These are phyloP conservation scores for Wickerhamiella hasegawae DNA, from an alignment of 805 yeast genomes.

Conservation along the genomic window DNA sequence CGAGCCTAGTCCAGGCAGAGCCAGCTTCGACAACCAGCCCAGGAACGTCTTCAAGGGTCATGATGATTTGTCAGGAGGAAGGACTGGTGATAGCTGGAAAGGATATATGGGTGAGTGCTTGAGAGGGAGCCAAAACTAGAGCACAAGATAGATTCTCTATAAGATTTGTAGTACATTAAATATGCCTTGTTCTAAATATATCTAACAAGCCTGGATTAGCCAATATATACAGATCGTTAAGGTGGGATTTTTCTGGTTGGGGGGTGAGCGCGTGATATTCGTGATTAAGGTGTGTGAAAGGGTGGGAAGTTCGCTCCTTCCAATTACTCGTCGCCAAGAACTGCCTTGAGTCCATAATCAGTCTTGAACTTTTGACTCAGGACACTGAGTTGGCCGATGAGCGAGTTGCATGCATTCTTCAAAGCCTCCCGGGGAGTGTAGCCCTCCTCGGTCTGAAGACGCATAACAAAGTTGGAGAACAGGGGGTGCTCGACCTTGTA, in stretches of 20 bases:
- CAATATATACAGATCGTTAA: too few relatives aligned
- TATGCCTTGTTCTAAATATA: too few relatives aligned
- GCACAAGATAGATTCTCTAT: too few relatives aligned
- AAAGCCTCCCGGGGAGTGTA: constrained; percentile 83
- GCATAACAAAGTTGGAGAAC: constrained; percentile 85
- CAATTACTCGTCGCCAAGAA: constrained; percentile 21
- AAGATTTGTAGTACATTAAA: too few relatives aligned
- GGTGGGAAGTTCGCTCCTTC: too few relatives aligned
- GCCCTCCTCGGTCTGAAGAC: constrained; percentile 93
- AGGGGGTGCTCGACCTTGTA: constrained; percentile 96
- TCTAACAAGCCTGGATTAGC: too few relatives aligned
- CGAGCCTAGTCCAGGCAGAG: constrained; percentile 62
- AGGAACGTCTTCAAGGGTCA: constrained; percentile 74
- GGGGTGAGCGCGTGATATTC: too few relatives aligned
- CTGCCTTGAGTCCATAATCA: constrained; percentile 83
- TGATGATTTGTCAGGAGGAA: too few relatives aligned
- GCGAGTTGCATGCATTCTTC: constrained; percentile 71
- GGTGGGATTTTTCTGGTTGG: too few relatives aligned
- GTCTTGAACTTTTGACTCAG: constrained; percentile 66
- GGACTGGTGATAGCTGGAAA: too few relatives aligned
- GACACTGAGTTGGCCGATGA: constrained; percentile 63
- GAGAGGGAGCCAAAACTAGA: too few relatives aligned
- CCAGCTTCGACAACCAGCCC: constrained; percentile 90
- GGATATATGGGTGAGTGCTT: too few relatives aligned
- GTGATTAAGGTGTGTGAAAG: neutral